phyloP scores from a whole-genome alignment of 2,329 filamentous ascomycete genomes.

The Aspergillus versicolor region DNA sequence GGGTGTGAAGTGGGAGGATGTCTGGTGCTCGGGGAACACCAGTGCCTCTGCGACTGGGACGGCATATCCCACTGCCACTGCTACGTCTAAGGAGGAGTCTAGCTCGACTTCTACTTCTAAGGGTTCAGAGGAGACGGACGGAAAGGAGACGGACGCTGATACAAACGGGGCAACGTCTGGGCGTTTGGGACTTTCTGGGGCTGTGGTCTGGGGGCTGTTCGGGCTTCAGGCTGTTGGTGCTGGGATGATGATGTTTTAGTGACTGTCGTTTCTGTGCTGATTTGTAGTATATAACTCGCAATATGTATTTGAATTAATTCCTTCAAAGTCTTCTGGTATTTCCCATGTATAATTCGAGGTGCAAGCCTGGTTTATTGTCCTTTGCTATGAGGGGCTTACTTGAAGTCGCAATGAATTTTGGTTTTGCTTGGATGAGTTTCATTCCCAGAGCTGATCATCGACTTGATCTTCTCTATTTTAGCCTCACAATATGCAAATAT shows the following conservation, averaged over 20 bases:
- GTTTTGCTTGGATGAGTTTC: too few relatives aligned
- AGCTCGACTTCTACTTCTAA: neutral
- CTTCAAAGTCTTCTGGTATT: too few relatives aligned
- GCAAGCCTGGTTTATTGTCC: too few relatives aligned
- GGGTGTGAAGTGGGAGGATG: conserved; percentile 23
- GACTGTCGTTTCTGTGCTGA: too few relatives aligned
- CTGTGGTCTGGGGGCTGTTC: neutral
- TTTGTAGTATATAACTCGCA: too few relatives aligned
- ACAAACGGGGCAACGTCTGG: neutral
- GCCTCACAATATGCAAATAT: too few relatives aligned
- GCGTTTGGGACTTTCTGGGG: neutral
- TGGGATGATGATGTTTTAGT: neutral
- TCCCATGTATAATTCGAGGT: too few relatives aligned
- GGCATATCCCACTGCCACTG: neutral
- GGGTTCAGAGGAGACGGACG: neutral
- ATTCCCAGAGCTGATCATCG: too few relatives aligned
- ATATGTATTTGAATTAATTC: too few relatives aligned
- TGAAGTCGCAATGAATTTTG: too few relatives aligned
- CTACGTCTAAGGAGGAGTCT: neutral
- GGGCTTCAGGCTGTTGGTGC: neutral
- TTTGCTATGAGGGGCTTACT: too few relatives aligned
- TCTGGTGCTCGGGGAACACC: conserved; percentile 23
- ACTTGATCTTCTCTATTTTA: too few relatives aligned
- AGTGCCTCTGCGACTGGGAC: neutral
- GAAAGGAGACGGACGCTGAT: neutral